Evolutionary conservation across 1,139 yeast genomes (phyloP).

Genomic region (Saccharomyces hybrid): DNA sequence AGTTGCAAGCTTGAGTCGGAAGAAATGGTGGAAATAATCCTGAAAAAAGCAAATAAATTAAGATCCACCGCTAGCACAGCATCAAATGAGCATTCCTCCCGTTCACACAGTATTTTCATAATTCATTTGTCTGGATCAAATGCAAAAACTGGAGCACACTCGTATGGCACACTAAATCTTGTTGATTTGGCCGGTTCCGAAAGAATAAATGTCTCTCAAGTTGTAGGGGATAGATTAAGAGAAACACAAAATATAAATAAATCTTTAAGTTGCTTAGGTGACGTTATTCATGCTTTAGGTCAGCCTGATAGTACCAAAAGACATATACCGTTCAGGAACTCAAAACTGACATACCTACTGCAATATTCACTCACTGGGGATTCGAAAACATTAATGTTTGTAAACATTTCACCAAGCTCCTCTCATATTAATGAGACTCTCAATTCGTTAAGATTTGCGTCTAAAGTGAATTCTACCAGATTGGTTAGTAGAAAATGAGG

Average conservation of each 20-base stretch:
- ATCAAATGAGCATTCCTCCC: conserved; percentile 71
- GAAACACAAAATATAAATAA: conserved; percentile 90
- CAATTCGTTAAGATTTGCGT: conserved; percentile 82
- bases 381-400: conserved; percentile 91
- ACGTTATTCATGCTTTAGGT: conserved; percentile 75
- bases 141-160: conserved; percentile 39
- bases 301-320: conserved; percentile 26
- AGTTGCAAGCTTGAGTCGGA: conserved; percentile 42
- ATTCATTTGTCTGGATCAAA: conserved; percentile 54
- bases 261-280: conserved; percentile 83
- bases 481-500: conserved; percentile 16
- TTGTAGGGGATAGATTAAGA: conserved; percentile 67
- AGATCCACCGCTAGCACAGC: conserved; percentile 79
- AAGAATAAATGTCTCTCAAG: conserved; percentile 68
- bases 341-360: conserved; percentile 67
- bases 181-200: conserved; percentile 90
- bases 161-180: conserved; percentile 61
- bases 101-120: conserved; percentile 68
- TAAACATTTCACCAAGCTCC: conserved; percentile 67
- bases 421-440: conserved; percentile 67
- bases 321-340: conserved; percentile 52
- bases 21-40: conserved; percentile 43
- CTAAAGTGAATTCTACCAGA: conserved; percentile 61
- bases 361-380: conserved; percentile 81
- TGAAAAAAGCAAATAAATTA: conserved; percentile 50